Percentiles rank a stretch among this genome's conserved stretches.
Evolutionary conservation across 1,139 yeast species (phyloP).

Genomic region (Yamadazyma friedrichii): DNA sequence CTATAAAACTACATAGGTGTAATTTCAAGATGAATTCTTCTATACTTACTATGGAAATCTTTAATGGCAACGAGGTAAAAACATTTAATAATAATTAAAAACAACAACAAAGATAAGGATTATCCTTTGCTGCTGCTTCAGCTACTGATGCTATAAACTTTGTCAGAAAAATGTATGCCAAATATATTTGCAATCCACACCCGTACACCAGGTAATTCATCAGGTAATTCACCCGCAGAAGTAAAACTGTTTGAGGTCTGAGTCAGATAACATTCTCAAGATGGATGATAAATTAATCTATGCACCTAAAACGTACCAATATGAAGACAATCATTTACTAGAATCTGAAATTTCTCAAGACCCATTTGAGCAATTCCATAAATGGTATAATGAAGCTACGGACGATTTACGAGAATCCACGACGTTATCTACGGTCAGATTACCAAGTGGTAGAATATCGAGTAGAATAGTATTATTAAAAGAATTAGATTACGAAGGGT

Average conservation of each 20-base stretch:
- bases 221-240: neutral
- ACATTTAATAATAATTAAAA: no score
- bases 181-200: no score
- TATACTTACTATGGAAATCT: no score
- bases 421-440: constrained; percentile 78
- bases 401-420: constrained; percentile 66
- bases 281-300: constrained; percentile 32
- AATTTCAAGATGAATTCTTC: no score
- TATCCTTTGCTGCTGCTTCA: no score
- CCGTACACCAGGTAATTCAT: constrained; percentile 4
- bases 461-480: constrained; percentile 82
- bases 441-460: constrained; percentile 87
- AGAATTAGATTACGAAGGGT: constrained; percentile 82
- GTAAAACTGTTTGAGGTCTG: constrained; percentile 1
- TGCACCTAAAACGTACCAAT: constrained; percentile 91
- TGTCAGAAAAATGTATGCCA: no score
- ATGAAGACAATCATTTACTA: constrained; percentile 63
- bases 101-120: no score
- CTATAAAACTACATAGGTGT: no score
- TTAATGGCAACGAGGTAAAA: no score
- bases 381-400: constrained; percentile 85
- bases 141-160: no score
- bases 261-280: constrained; percentile 1
- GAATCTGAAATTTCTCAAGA: constrained; percentile 51
- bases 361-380: constrained; percentile 77